A percentile compares a stretch with the other conserved stretches of the same genome.
Evolutionary conservation across 2,329 filamentous ascomycete genomes (phyloP).

Genomic region (Graphiopsis chlorocephala): DNA sequence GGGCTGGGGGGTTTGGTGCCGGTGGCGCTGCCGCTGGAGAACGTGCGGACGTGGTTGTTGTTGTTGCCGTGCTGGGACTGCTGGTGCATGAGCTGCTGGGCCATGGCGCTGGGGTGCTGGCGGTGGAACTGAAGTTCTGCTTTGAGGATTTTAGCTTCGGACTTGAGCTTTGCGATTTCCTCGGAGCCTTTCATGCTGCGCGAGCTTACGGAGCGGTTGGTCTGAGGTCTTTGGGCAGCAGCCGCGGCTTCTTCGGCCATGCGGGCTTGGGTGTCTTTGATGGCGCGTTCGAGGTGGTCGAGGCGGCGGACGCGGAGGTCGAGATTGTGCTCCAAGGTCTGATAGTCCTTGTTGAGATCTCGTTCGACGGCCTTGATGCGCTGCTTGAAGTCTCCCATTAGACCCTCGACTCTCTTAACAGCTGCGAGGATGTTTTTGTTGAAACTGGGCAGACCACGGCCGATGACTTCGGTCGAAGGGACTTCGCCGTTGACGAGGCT

Average conservation of each 20-base stretch:
- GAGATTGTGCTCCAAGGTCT: conserved; percentile 76
- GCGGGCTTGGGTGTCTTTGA: conserved; percentile 60
- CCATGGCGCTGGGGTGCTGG: conserved; percentile 36
- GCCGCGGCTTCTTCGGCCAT: conserved; percentile 47
- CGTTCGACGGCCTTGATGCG: conserved; percentile 84
- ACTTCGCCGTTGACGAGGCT: conserved; percentile 84
- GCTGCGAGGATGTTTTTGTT: conserved; percentile 84
- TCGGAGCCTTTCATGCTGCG: conserved; percentile 44
- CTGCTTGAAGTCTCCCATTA: conserved; percentile 73
- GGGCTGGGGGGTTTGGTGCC: conserved; percentile 20
- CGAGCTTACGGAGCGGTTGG: conserved; percentile 37
- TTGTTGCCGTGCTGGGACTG: conserved; percentile 23
- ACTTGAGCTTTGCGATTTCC: conserved; percentile 58
- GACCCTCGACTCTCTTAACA: conserved; percentile 79
- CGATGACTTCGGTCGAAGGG: conserved; percentile 80
- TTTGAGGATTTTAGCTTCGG: conserved; percentile 59
- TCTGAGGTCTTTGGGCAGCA: conserved; percentile 23
- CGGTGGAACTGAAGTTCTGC: conserved; percentile 65
- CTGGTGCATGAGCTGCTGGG: conserved; percentile 33
- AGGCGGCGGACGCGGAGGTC: conserved; percentile 79
- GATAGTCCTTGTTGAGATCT: conserved; percentile 87
- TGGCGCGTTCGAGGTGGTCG: conserved; percentile 78
- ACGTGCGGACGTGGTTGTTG: conserved; percentile 20
- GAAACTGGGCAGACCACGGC: conserved; percentile 81
- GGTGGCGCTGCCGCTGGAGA: conserved; percentile 5